Conservation (phyloP, 306 rosid species). For the Geum urbanum region DNA sequence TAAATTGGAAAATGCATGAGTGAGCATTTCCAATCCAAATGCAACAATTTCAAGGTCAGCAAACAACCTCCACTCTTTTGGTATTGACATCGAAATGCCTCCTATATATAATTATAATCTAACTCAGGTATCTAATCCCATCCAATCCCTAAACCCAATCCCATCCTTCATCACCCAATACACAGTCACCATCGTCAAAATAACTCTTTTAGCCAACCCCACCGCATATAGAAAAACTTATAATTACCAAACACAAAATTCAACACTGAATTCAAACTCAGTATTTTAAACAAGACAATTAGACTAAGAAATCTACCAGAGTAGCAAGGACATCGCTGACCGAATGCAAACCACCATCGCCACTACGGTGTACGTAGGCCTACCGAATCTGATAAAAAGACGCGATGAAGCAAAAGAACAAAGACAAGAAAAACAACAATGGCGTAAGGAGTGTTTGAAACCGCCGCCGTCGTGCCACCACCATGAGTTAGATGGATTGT, state of each 20-base stretch:
- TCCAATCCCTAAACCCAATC: too few relatives aligned
- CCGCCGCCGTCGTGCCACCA: constrained; percentile 22
- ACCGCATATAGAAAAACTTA: constrained; percentile 81
- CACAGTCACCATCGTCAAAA: constrained; percentile 57
- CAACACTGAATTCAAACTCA: background rate
- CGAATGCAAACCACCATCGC: constrained; percentile 37
- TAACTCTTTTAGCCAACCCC: constrained; percentile 91
- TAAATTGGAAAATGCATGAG: constrained; percentile 73
- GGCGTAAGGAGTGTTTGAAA: background rate
- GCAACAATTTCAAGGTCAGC: constrained; percentile 92
- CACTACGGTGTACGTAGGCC: constrained; percentile 58
- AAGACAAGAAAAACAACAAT: constrained; percentile 33
- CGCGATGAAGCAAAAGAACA: constrained; percentile 29
- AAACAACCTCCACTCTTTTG: constrained; percentile 94
- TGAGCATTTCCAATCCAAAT: constrained; percentile 83
- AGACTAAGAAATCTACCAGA: constrained; percentile 24
- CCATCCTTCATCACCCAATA: constrained; percentile 97
- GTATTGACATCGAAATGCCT: constrained; percentile 90
- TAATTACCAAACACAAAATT: background rate
- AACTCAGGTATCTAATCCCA: constrained; percentile 74
- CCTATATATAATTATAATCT: constrained; percentile 73
- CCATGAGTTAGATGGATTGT: constrained; percentile 39
- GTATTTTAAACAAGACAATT: background rate
- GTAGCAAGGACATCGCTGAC: constrained; percentile 86
- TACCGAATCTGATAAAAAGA: constrained; percentile 50